Conservation (phyloP, 345 rosid genomes). For the Psidium friedrichsthalianum region DNA sequence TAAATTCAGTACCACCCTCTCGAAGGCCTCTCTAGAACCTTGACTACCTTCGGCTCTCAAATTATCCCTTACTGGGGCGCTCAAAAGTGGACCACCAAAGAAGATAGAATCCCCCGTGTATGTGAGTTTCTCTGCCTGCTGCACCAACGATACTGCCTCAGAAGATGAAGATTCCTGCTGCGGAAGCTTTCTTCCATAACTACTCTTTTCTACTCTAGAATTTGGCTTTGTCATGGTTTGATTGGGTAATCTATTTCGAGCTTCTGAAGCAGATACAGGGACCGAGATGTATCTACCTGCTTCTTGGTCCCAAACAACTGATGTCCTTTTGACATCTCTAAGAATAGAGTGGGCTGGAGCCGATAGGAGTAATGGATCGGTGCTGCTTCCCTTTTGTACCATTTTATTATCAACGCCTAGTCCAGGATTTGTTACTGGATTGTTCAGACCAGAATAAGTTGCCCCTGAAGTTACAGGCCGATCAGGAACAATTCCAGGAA, state of each 20-base stretch:
- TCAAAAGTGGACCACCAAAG: slow-evolving; percentile 89
- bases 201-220: slow-evolving; percentile 26
- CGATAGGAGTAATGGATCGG: slow-evolving; percentile 51
- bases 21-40: slow-evolving; percentile 45
- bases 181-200: slow-evolving; percentile 32
- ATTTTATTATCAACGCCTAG: slow-evolving; percentile 50
- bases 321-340: slow-evolving; percentile 79
- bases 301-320: slow-evolving; percentile 92
- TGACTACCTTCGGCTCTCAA: slow-evolving; percentile 39
- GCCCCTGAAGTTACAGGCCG: slow-evolving; percentile 26
- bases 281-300: slow-evolving; percentile 87
- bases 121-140: slow-evolving; percentile 55
- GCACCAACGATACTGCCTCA: slow-evolving; percentile 14
- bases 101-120: slow-evolving; percentile 94
- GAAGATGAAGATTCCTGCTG: slow-evolving; percentile 42
- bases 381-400: slow-evolving; percentile 38
- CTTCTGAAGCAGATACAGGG: slow-evolving; percentile 63
- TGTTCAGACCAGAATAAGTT: slow-evolving; percentile 20
- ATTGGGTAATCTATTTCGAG: slow-evolving; percentile 36
- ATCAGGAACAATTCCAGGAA: slow-evolving; percentile 30
- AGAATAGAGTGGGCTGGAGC: slow-evolving; percentile 77
- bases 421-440: slow-evolving; percentile 10
- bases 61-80: slow-evolving; percentile 45
- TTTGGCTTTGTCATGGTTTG: slow-evolving; percentile 24
- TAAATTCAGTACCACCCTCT: slow-evolving; percentile 41